phyloP scores from a whole-genome alignment of 305 asterid genomes.

The Solanum hybrid region DNA sequence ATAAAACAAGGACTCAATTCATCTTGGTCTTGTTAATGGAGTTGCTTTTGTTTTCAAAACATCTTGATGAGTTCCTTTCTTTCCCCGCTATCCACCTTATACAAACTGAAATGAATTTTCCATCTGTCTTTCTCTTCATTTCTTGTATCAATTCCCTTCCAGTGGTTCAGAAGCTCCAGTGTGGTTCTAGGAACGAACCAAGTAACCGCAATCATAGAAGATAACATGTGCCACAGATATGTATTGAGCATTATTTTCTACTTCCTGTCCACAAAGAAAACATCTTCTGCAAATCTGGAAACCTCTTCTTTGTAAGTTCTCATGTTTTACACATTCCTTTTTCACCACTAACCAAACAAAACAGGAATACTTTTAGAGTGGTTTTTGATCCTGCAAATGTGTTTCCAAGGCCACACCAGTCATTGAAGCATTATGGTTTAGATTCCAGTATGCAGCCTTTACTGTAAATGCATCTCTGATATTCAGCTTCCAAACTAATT shows the following conservation, averaged over 20 bases:
- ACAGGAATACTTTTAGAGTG: background rate
- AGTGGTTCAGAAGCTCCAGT: background rate
- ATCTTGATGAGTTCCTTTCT: background rate
- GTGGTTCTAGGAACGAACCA: background rate
- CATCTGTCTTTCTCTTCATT: background rate
- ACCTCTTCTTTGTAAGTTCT: background rate
- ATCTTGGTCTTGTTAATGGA: background rate
- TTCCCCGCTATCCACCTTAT: background rate
- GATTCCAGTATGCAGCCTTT: background rate
- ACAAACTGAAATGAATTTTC: background rate
- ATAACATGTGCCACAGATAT: background rate
- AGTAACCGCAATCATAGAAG: background rate
- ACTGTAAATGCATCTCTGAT: background rate
- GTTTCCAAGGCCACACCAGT: background rate
- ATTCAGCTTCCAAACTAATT: background rate
- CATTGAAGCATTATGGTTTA: background rate
- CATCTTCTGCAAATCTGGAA: background rate
- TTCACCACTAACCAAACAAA: background rate
- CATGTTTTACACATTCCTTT: background rate
- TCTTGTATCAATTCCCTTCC: background rate
- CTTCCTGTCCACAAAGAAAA: background rate
- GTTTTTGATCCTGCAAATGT: background rate
- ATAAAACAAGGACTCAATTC: background rate
- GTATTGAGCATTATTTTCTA: background rate
- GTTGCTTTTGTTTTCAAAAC: background rate